Evolutionary conservation across 805 yeast genomes (phyloP).

Genomic region (Cyberlindnera mississippiensis): DNA sequence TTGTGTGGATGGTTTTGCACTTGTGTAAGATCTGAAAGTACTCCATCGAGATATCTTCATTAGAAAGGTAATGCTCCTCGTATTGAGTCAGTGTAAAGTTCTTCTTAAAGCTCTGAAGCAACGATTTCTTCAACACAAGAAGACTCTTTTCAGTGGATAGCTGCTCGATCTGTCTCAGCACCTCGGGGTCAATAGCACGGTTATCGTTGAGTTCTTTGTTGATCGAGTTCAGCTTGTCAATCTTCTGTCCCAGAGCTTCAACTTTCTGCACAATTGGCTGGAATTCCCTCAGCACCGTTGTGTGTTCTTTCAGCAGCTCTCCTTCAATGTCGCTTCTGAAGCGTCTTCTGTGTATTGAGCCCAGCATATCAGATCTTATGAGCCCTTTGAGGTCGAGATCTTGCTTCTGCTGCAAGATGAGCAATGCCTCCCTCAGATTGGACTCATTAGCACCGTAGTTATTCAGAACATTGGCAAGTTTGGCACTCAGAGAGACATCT

Average conservation of each 20-base stretch:
- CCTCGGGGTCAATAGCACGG: slow-evolving; percentile 14
- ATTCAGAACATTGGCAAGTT: slow-evolving; percentile 33
- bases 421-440: slow-evolving; percentile 32
- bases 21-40: slow-evolving; percentile 59
- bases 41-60: slow-evolving; percentile 39
- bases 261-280: slow-evolving; percentile 42
- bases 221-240: slow-evolving; percentile 20
- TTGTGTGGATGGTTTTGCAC: slow-evolving; percentile 59
- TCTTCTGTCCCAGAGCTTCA: slow-evolving; percentile 26
- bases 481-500: slow-evolving; percentile 35
- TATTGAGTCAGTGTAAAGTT: slow-evolving; percentile 66
- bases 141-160: slow-evolving; percentile 21
- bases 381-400: slow-evolving; percentile 19
- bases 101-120: slow-evolving; percentile 50
- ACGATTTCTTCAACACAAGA: slow-evolving; percentile 41
- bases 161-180: slow-evolving; percentile 17
- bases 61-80: slow-evolving; percentile 59
- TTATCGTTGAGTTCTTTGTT: slow-evolving; percentile 14
- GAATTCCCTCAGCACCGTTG: slow-evolving; percentile 42
- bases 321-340: slow-evolving; percentile 57
- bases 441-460: slow-evolving; percentile 31
- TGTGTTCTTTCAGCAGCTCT: slow-evolving; percentile 54
- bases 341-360: slow-evolving; percentile 57
- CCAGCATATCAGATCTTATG: slow-evolving; percentile 39
- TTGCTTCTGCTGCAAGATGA: slow-evolving; percentile 32